Percentiles rank a stretch among this genome's conserved stretches.
These are phyloP conservation scores for Piper betle DNA, from an alignment of 164 flowering plant species.

Conservation along the genomic window DNA sequence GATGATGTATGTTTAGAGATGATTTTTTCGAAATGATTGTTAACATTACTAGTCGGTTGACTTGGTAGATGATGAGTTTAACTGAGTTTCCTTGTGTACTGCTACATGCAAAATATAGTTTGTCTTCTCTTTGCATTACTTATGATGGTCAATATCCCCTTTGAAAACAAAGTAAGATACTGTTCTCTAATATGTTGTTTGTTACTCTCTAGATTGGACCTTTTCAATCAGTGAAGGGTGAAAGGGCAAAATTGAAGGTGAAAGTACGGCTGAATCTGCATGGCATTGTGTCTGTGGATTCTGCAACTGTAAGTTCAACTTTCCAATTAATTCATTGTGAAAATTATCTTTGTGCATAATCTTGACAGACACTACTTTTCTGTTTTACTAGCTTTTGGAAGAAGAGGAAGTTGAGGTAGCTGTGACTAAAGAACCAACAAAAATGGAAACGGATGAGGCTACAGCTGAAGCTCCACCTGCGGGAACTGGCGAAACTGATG, in stretches of 20 bases:
- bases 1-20: too few relatives aligned
- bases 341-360: neutral
- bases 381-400: constrained; percentile 63
- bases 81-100: too few relatives aligned
- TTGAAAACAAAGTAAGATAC: too few relatives aligned
- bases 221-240: constrained; percentile 61
- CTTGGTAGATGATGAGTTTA: too few relatives aligned
- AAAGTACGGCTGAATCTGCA: constrained; percentile 75
- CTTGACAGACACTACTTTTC: neutral
- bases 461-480: constrained; percentile 28
- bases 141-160: too few relatives aligned
- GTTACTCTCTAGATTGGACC: constrained; percentile 43
- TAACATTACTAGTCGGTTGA: too few relatives aligned
- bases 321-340: neutral
- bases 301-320: constrained; percentile 61
- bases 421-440: constrained; percentile 30
- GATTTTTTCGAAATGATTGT: too few relatives aligned
- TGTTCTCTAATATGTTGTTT: neutral
- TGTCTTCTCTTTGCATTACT: too few relatives aligned
- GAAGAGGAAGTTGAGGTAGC: constrained; percentile 75
- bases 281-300: constrained; percentile 78
- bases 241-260: constrained; percentile 65
- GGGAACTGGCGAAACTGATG: constrained; percentile 37
- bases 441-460: constrained; percentile 77
- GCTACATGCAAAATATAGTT: too few relatives aligned